A percentile compares a stretch with the other conserved stretches of the same genome.
Conservation (phyloP, 371 early-diverging fungal species). For the Sanchytrium tribonematis region DNA sequence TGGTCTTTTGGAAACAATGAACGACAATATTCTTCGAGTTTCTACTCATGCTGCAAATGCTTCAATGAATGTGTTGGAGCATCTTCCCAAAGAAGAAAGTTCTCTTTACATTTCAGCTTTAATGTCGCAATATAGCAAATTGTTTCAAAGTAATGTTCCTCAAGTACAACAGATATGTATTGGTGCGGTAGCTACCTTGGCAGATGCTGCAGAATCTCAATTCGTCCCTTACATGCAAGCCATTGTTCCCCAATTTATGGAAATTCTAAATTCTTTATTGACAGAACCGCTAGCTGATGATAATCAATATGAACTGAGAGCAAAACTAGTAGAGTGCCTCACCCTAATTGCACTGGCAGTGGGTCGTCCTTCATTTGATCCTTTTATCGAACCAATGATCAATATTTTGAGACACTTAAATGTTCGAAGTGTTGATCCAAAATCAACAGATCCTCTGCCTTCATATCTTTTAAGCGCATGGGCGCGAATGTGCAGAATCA, state of each 20-base stretch:
- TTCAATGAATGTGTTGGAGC: conserved; percentile 78
- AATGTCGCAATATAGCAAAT: neutral
- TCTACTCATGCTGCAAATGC: conserved; percentile 87
- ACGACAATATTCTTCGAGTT: conserved; percentile 33
- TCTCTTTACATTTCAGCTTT: conserved; percentile 15
- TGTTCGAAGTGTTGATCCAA: neutral
- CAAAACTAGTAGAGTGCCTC: conserved; percentile 77
- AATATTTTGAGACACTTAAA: conserved; percentile 21
- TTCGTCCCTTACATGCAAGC: conserved; percentile 19
- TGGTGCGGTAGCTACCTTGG: conserved; percentile 86
- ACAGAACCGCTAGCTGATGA: conserved; percentile 61
- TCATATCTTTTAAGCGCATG: conserved; percentile 74
- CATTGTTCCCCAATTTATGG: conserved; percentile 2
- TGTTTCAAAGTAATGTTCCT: conserved; percentile 27
- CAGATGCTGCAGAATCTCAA: conserved; percentile 61
- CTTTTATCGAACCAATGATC: conserved; percentile 43
- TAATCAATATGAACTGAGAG: conserved; percentile 62
- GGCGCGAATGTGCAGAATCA: conserved; percentile 81
- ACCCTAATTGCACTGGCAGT: conserved; percentile 61
- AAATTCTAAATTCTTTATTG: conserved; percentile 27
- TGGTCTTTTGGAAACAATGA: conserved; percentile 60
- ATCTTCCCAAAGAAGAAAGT: conserved; percentile 34
- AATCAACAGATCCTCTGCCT: conserved; percentile 36
- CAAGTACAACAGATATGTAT: conserved; percentile 91
- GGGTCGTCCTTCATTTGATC: conserved; percentile 51